Percentiles rank a stretch among this genome's conserved stretches.
Conservation (phyloP, 805 yeast species). For the Metschnikowia henanensis region DNA sequence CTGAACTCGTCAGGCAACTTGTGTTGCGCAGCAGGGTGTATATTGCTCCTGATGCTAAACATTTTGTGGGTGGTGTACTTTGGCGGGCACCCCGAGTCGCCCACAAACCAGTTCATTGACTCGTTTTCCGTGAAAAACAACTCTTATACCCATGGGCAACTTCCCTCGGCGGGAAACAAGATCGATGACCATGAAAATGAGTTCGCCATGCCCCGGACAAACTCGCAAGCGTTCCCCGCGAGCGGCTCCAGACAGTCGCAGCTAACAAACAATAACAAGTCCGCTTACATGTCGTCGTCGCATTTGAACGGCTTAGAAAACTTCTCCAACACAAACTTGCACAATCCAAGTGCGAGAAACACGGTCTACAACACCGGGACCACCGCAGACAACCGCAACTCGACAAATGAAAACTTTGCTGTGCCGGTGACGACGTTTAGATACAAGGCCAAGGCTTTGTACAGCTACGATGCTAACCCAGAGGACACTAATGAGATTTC, state of each 20-base stretch:
- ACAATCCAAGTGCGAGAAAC: slow-evolving; percentile 24
- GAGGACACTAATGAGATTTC: slow-evolving; percentile 93
- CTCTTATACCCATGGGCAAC: slow-evolving; percentile 36
- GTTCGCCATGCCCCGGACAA: slow-evolving; percentile 18
- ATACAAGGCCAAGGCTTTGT: slow-evolving; percentile 82
- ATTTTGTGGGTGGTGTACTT: slow-evolving; percentile 84
- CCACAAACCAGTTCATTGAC: slow-evolving; percentile 80
- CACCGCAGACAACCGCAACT: slow-evolving; percentile 8
- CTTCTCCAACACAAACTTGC: slow-evolving; percentile 39
- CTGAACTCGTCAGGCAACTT: slow-evolving; percentile 60
- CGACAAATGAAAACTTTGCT: slow-evolving; percentile 22
- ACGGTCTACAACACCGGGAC: slow-evolving; percentile 15
- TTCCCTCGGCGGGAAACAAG: slow-evolving; percentile 23
- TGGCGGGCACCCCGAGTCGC: slow-evolving; percentile 90
- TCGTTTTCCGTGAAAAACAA: slow-evolving; percentile 64
- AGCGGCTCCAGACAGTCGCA: slow-evolving; percentile 38
- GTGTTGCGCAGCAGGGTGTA: slow-evolving; percentile 93
- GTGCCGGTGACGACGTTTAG: slow-evolving; percentile 50
- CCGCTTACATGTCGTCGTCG: slow-evolving; percentile 50
- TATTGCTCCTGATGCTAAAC: slow-evolving; percentile 78
- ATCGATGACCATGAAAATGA: slow-evolving; percentile 26
- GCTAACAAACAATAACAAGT: slow-evolving; percentile 29
- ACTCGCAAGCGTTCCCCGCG: slow-evolving; percentile 27
- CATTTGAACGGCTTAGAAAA: slow-evolving; percentile 65
- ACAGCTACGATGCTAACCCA: slow-evolving; percentile 84